phyloP scores from a whole-genome alignment of 2,329 filamentous ascomycete species.

The Tothia fuscella region DNA sequence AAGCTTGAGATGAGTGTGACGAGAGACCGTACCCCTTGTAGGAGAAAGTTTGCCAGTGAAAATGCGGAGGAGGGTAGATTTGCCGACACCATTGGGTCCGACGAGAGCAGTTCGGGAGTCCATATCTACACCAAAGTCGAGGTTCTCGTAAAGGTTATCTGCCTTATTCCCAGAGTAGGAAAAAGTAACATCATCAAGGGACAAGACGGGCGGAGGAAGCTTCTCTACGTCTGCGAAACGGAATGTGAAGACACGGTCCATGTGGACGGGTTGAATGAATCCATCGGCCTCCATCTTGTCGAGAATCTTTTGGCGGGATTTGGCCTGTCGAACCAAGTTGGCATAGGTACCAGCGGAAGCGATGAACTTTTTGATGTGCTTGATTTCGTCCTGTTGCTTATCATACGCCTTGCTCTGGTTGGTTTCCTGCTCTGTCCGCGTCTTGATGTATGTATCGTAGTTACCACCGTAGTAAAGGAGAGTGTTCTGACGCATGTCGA shows the following conservation, averaged over 20 bases:
- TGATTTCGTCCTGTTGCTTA: slow-evolving; percentile 98
- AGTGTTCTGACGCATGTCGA: slow-evolving; percentile 85
- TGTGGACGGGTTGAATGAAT: slow-evolving; percentile 81
- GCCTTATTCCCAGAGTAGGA: slow-evolving; percentile 83
- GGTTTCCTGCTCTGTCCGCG: slow-evolving; percentile 80
- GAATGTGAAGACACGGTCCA: slow-evolving; percentile 90
- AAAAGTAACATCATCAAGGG: slow-evolving; percentile 95
- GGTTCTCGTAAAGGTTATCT: slow-evolving; percentile 91
- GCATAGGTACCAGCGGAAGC: slow-evolving; percentile 98
- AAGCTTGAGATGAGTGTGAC: slow-evolving; percentile 97
- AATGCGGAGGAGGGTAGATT: slow-evolving; percentile 87
- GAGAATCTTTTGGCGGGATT: slow-evolving; percentile 98
- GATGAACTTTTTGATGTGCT: slow-evolving; percentile 99
- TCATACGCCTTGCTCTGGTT: slow-evolving; percentile 99
- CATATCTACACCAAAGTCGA: slow-evolving; percentile 99
- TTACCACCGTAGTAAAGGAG: slow-evolving; percentile 99
- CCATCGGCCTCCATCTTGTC: slow-evolving; percentile 99
- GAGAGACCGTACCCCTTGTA: slow-evolving; percentile 67
- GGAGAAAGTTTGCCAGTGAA: slow-evolving; percentile 94
- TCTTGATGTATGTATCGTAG: slow-evolving; percentile 96
- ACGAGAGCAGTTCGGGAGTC: slow-evolving; percentile 95
- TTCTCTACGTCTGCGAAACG: slow-evolving; percentile 98
- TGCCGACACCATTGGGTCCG: slow-evolving; percentile 97
- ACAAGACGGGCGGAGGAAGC: slow-evolving; percentile 91
- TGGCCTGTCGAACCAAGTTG: slow-evolving; percentile 97